Evolutionary conservation across 2,329 filamentous ascomycete species (phyloP), one percentile per base, ranked within the genome.

Genomic region (Talaromyces sp.): DNA sequence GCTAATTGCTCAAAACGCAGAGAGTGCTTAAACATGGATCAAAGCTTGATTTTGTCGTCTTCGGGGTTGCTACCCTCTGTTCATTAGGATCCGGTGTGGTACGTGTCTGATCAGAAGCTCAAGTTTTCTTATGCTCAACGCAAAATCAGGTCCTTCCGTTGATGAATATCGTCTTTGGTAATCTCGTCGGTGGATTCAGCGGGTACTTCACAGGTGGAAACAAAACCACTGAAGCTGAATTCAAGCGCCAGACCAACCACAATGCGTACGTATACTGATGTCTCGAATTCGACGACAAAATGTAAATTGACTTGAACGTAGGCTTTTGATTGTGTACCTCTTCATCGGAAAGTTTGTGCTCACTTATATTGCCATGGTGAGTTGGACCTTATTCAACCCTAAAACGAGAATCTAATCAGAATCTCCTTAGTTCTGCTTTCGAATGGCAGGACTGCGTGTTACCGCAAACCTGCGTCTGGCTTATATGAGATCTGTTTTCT

Each of bases 141-240:
- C 12, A 21, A 27, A 27, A 29, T 2, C 4, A 52, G 48, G 48
- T 52, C 29, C 48, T 52, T 21, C 83, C 83, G 0, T 65, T 85
- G 35, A 85, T 87, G 82, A 83, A 85, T 41, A 74, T 87, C 43
- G 75, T 86, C 7, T 84, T 86, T 68, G 83, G 83, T 64, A 71
- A 72, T 41, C 78, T 82, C 35, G 79, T 85, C 52, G 81, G 81
- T 8, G 74, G 79, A 9, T 86, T 87, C 65, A 83, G 80, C 57
- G 71, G 75, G n/a, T 88, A 86, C 67, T 82, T 82, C 59, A 72
- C 73, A 0, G 79, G 14, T 54, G 70, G 26, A 65, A 78, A 76
- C 2, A 61, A 62, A 3, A 69, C 78, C 35, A 79, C 75, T 1
- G 75, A 80, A 21, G 74, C 73, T 1, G 68, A 77, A 8, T 87